Base-by-base conservation (phyloP, 1,139 yeast species). In the Saccharomyces hybrid region DNA sequence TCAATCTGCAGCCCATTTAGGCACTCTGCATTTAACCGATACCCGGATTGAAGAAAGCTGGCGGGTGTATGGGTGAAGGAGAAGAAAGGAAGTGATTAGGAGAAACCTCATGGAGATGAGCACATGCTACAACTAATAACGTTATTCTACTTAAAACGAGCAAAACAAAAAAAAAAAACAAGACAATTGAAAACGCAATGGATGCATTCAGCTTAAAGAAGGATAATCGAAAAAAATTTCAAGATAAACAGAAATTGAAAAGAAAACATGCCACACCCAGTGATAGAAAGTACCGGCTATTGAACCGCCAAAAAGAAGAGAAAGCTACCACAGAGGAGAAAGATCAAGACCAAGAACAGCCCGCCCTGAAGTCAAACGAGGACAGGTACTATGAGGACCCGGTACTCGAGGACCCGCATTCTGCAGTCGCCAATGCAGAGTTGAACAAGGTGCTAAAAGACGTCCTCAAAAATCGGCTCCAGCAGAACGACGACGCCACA, bases 201-300 rank as follows among this genome's bases (percentile, higher is more conserved):
- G 69, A 66, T 50, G 57, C 63, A 1, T 64, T 54, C 55, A 60
- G 59, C 47, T 50, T 62, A 47, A 68, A 68, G 58, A 57, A 58
- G 16, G 71, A 66, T 47, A 68, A 67, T 48, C 59, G 72, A 25
- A 65, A 64, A 59, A 63, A 61, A 56, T 68, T 68, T 54, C 66
- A 62, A 49, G 71, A 68, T 51, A 68, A 66, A 53, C 69, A 68
- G 53, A 61, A 60, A 48, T 56, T 32, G 16, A 68, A 68, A 56
- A 57, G 61, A 5, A 60, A 59, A 9, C 72, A 68, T 58, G 66
- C 65, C 1, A 68, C 71, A 4, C 68, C 68, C 26, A 67, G 70
- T 49, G 70, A 64, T 50, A 53, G 67, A 27, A 67, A 68, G 53
- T 66, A 68, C 56, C 57, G 61, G 25, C 49, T 56, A 7, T 41